Base-by-base conservation (phyloP, 169 alveolate genomes). In the Plasmodium vivax region DNA sequence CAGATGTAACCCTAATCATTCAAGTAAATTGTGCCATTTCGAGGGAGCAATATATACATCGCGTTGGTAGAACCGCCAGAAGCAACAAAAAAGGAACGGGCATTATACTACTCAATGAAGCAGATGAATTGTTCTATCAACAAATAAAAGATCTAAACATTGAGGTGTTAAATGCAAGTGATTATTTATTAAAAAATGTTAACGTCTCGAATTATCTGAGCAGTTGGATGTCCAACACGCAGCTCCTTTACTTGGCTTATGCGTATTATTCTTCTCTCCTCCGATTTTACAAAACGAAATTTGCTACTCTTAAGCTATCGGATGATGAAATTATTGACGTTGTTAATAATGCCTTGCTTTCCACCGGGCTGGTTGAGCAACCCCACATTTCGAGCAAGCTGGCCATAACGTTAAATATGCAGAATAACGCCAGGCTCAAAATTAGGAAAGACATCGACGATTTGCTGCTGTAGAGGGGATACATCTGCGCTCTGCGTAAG, bases 21-120 rank as follows among this genome's bases (percentile, higher is more conserved):
- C 99, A 99, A 96, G 96, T 98, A 32, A 99, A 98, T 93, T 97
- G 99, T 36, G 99, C 99, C 0, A 99, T 98, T 79, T 98, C 99
- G 87, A 96, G 97, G 1, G 97, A 97, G 38, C 98, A 99, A 34
- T 99, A 99, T 94, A 97, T 99, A 36, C 99, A 99, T 95, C 96
- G 99, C 95, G 99, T 99, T 30, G 99, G 99, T 45, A 97, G 99
- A 93, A 98, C 99, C 79, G 99, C 99, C 8, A 95, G 99, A 80
- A 98, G 98, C 92, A 97, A 98, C 92, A 98, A 98, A 47, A 98
- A 98, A 85, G 99, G 99, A 10, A 93, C 82, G 14, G 93, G 97
- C 3, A 83, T 97, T 45, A 32, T 96, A 27, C 92, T 97, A 27
- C 62, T 96, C 10, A 58, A 94, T 54, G 97, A 95, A 83, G 94